Evolutionary conservation across 2,329 filamentous ascomycete genomes (phyloP).

Genomic region (Claviceps digitariae): DNA sequence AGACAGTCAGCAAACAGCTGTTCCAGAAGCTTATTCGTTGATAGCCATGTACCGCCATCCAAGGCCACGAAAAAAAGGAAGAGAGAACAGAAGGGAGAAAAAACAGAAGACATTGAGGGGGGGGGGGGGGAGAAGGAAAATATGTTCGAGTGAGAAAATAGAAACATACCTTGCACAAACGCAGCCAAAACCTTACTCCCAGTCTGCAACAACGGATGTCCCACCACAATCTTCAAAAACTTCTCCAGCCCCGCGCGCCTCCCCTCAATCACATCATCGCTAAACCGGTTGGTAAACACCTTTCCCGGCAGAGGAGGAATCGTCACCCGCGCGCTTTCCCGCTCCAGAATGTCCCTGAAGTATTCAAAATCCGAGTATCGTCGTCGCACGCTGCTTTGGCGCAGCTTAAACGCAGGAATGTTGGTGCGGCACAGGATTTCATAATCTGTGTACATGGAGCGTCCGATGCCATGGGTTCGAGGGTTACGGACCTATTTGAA

Average conservation of each 20-base stretch:
- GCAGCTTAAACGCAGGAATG: slow-evolving; percentile 96
- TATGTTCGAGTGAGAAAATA: no score
- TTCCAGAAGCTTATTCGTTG: background rate
- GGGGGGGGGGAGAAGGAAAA: background rate
- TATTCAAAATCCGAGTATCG: slow-evolving; percentile 98
- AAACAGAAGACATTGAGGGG: background rate
- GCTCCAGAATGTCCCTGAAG: slow-evolving; percentile 95
- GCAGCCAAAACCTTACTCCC: slow-evolving; percentile 92
- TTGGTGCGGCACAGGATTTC: slow-evolving; percentile 97
- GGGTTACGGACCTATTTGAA: slow-evolving; percentile 68
- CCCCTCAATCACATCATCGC: slow-evolving; percentile 95
- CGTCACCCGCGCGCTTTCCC: slow-evolving; percentile 84
- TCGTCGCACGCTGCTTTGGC: slow-evolving; percentile 73
- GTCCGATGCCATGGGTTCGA: slow-evolving; percentile 84
- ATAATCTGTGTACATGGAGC: slow-evolving; percentile 97
- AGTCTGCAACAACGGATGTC: slow-evolving; percentile 90
- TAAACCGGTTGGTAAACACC: slow-evolving; percentile 96
- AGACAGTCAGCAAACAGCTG: background rate
- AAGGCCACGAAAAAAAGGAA: background rate
- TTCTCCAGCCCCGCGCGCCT: slow-evolving; percentile 81
- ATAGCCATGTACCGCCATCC: background rate
- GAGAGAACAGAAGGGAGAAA: background rate
- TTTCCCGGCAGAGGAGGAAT: slow-evolving; percentile 94
- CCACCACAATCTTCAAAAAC: slow-evolving; percentile 94
- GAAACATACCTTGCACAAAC: slow-evolving; percentile 73